Conservation (phyloP, 768 basidiomycete species). For the Panaeolus papilionaceus region DNA sequence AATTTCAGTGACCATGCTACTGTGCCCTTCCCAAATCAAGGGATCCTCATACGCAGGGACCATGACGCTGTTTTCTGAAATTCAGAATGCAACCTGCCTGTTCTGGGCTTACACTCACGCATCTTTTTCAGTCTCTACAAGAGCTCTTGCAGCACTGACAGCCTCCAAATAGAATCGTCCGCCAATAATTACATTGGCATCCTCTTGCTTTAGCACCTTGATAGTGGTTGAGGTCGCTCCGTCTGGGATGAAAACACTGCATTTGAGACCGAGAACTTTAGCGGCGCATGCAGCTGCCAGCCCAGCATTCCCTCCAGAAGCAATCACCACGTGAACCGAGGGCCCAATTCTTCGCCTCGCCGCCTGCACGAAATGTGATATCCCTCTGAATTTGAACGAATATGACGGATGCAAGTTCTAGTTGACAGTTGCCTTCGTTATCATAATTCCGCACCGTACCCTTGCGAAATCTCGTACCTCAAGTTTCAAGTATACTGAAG, state of each 20-base stretch:
- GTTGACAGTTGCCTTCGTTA: constrained; percentile 13
- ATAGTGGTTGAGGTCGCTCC: constrained; percentile 56
- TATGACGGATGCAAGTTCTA: constrained; percentile 76
- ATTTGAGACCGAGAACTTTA: constrained; percentile 55
- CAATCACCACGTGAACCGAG: constrained; percentile 65
- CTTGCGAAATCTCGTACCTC: constrained; percentile 52
- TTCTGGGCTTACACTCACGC: constrained; percentile 50
- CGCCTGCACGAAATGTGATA: constrained; percentile 65
- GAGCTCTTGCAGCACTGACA: constrained; percentile 52
- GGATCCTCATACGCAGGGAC: constrained; percentile 77
- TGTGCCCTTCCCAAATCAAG: constrained; percentile 76
- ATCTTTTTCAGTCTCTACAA: constrained; percentile 49
- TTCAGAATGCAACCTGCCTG: constrained; percentile 7
- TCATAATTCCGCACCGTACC: neutral
- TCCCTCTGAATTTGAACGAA: constrained; percentile 81
- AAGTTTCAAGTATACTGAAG: constrained; percentile 71
- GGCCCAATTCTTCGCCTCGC: constrained; percentile 57
- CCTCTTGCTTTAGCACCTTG: constrained; percentile 54
- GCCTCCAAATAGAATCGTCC: constrained; percentile 69
- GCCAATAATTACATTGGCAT: constrained; percentile 61
- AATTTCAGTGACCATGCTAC: constrained; percentile 76
- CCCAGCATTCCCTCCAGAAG: constrained; percentile 85
- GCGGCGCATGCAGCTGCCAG: constrained; percentile 73
- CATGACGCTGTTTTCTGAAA: constrained; percentile 53
- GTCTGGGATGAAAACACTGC: constrained; percentile 72